Evolutionary conservation across 306 rosid genomes (phyloP), one percentile per base, ranked within the genome.

Genomic region (Castanea sativa): DNA sequence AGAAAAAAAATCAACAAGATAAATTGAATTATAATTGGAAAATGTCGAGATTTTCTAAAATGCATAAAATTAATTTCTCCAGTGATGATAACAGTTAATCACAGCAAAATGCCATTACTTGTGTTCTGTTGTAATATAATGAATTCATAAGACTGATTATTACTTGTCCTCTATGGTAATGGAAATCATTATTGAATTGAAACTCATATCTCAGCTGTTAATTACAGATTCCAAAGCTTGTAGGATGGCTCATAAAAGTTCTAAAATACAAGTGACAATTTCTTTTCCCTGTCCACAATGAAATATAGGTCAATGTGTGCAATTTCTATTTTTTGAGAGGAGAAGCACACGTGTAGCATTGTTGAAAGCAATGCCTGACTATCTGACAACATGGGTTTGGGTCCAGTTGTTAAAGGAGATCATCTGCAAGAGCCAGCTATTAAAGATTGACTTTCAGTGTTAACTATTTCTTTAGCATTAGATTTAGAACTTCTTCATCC

Each of bases 1-100:
- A 19, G 67, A 86, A 73, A 85, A 83, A 74, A 27, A 67, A 23
- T 30, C 30, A 68, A 53, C n/a, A 11, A 30, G 13, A 56, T 30
- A 68, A 45, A 52, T 5, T 74, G 20, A 57, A 69, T 19, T 1
- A 64, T 30, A 30, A 4, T 0, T 41, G 3, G 5, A 25, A 19
- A 56, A 27, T 4, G 32, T 57, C 29, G 27, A 27, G 52, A 49
- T 13, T 21, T 11, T 27, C 30, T 19, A 38, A 30, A 20, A 2
- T 35, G 3, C 30, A 69, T 18, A 55, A 35, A 55, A 14, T 51
- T 32, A 67, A 67, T 33, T 67, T 49, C 56, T 33, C 33, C 35
- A 30, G 29, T 12, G 57, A 51, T 67, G 25, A 35, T 3, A 5
- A 10, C 20, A 52, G 11, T 38, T 25, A 79, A 51, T 23, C n/a